Base-by-base conservation (phyloP, 2,329 filamentous ascomycete species). In the Phyllosticta capitalensis region DNA sequence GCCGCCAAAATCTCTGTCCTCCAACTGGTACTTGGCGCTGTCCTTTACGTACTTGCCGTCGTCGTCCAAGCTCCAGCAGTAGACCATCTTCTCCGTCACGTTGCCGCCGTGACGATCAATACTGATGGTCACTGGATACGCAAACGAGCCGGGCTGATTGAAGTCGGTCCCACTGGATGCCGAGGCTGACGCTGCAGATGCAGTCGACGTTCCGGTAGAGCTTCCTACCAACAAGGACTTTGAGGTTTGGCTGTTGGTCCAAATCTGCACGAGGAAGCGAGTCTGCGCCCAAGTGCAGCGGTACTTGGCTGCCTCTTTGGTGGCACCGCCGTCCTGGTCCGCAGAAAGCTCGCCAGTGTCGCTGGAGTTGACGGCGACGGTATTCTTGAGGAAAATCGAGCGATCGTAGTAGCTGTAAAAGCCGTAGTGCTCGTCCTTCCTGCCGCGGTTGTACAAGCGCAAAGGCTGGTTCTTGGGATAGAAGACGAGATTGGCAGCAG, bases 381-480 rank as follows among this genome's bases (percentile, higher is more conserved):
- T 75, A 17, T 83, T 85, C 65, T 85, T 84, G 63, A 95, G 79
- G 76, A 92, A 95, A 63, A 95, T 89, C 9, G 87, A 88, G 64
- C 91, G 89, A 74, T 91, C 86, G 72, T 89, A 97, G 77, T 96
- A 95, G 0, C 83, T 89, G 75, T 96, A 96, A 75, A 96, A 96
- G 2, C 90, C 90, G 72, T 95, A 96, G 74, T 96, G 90, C 71
- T 97, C 92, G 0, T 86, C 87, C 1, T 81, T 76, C 26, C 88
- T 78, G 19, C 88, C 91, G 20, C 91, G 88, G 71, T 97, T 90
- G 71, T 86, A 97, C 0, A 97, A 81, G 1, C 89, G 84, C 12
- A 97, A 78, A 0, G 90, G 92, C 67, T 97, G 94, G 61, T 77
- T 75, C 0, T 79, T 74, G 0, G 88, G 83, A 7, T 82, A 78